Percentiles rank a stretch among this genome's conserved stretches.
These are phyloP conservation scores for Cicer yamashitae DNA, from an alignment of 306 rosid genomes.

Conservation along the genomic window DNA sequence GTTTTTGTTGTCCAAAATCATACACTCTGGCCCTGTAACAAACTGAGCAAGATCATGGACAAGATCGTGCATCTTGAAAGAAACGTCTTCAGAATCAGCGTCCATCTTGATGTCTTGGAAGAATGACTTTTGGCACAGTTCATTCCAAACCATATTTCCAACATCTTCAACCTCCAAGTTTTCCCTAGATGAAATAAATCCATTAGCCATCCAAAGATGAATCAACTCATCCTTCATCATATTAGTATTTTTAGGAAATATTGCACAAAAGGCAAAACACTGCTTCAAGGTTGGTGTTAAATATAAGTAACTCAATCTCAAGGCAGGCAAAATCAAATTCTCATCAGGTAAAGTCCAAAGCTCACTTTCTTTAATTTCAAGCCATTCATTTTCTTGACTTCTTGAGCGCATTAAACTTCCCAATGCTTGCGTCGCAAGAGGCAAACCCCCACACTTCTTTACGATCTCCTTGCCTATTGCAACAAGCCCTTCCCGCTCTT, in stretches of 20 bases:
- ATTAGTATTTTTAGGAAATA: conserved; percentile 3
- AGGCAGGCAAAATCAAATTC: neutral
- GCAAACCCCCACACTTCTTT: conserved; percentile 23
- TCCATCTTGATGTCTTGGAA: conserved; percentile 11
- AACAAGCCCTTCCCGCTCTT: neutral
- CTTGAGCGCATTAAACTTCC: neutral
- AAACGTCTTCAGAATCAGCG: neutral
- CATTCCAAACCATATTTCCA: conserved; percentile 30
- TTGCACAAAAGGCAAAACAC: neutral
- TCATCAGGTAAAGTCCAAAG: neutral
- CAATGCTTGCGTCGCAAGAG: conserved; percentile 10
- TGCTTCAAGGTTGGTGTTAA: conserved; percentile 9
- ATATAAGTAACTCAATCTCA: neutral
- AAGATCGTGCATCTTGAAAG: conserved; percentile 25
- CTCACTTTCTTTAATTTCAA: neutral
- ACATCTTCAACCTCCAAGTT: conserved; percentile 21
- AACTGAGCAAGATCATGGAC: conserved; percentile 15
- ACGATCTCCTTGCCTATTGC: conserved; percentile 5
- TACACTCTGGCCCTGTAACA: neutral
- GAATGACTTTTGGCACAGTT: conserved; percentile 17
- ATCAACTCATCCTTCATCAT: neutral
- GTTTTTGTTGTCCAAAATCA: neutral
- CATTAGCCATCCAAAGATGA: conserved; percentile 32
- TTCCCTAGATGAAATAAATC: conserved; percentile 7
- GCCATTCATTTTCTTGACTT: conserved; percentile 5